Evolutionary conservation across 495 filamentous ascomycete species (phyloP).

Genomic region (Massariosphaeria phaeospora): DNA sequence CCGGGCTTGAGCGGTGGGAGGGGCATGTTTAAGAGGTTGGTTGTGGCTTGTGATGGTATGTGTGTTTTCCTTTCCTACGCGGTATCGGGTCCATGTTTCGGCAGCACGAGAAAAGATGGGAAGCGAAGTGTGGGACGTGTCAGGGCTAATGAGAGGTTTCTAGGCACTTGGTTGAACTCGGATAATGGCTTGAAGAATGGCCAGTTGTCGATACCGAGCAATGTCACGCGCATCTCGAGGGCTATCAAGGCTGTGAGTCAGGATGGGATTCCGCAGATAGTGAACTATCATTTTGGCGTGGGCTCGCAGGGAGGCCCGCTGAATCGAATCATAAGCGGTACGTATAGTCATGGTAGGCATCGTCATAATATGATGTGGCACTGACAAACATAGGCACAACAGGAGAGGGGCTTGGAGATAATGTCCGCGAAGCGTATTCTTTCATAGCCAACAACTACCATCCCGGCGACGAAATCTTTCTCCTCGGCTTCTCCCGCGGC

Average conservation of each 20-base stretch:
- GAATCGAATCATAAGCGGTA: constrained; percentile 34
- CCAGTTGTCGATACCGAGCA: constrained; percentile 37
- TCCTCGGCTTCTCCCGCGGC: constrained; percentile 67
- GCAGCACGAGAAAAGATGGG: neutral
- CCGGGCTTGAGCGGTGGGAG: constrained; percentile 22
- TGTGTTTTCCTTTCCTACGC: neutral
- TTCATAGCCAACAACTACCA: constrained; percentile 64
- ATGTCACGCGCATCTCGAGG: constrained; percentile 42
- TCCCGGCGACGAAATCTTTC: constrained; percentile 63
- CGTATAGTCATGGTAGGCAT: constrained; percentile 2
- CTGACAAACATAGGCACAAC: constrained; percentile 26
- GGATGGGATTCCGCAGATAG: constrained; percentile 42
- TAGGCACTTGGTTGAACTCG: constrained; percentile 40
- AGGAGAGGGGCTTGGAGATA: constrained; percentile 44
- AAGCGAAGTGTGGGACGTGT: neutral
- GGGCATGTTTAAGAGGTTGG: constrained; percentile 35
- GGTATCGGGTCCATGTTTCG: neutral
- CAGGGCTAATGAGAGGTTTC: neutral
- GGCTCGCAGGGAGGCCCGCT: constrained; percentile 35
- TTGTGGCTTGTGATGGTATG: constrained; percentile 37
- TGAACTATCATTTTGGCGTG: constrained; percentile 42
- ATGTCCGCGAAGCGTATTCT: constrained; percentile 62
- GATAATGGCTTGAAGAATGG: constrained; percentile 38
- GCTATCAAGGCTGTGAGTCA: constrained; percentile 39
- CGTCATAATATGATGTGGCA: neutral